Conservation (phyloP, 2,329 filamentous ascomycete species). For the Amphichorda felina region DNA sequence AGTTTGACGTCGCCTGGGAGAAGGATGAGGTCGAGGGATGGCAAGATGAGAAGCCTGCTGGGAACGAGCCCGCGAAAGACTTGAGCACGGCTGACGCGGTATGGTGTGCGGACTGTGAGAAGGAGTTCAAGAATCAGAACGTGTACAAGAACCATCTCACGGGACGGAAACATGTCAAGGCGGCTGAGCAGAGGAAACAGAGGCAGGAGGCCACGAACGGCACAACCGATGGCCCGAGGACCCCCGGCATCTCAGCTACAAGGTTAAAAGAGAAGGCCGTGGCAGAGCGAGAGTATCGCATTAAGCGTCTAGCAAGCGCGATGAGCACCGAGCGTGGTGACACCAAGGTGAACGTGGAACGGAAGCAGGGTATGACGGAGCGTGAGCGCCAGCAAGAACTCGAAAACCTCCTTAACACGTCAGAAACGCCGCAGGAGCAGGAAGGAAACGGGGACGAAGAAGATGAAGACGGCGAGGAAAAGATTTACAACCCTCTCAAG, state of each 20-base stretch:
- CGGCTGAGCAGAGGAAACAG: conserved; percentile 51
- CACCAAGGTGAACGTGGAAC: conserved; percentile 88
- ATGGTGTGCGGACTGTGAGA: conserved; percentile 88
- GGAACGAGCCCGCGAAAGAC: conserved; percentile 14
- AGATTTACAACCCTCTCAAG: conserved; percentile 94
- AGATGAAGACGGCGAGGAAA: conserved; percentile 69
- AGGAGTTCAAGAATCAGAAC: conserved; percentile 90
- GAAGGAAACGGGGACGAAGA: conserved; percentile 46
- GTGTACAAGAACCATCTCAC: conserved; percentile 83
- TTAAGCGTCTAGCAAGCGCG: conserved; percentile 66
- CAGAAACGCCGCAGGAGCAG: conserved; percentile 17
- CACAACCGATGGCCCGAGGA: conserved; percentile 6
- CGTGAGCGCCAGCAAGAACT: conserved; percentile 89
- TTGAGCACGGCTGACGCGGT: conserved; percentile 47
- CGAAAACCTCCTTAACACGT: conserved; percentile 60
- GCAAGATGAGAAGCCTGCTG: conserved; percentile 42
- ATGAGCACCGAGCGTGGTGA: conserved; percentile 84
- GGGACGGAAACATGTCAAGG: conserved; percentile 88
- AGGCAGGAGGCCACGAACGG: conserved; percentile 13
- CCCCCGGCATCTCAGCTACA: conserved; percentile 22
- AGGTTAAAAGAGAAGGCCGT: conserved; percentile 80
- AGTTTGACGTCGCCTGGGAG: conserved; percentile 77
- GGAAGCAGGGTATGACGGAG: conserved; percentile 95
- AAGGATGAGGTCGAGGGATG: conserved; percentile 71
- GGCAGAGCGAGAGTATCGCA: conserved; percentile 75